phyloP scores from a whole-genome alignment of 306 rosid species.

The Trifolium subterraneum region DNA sequence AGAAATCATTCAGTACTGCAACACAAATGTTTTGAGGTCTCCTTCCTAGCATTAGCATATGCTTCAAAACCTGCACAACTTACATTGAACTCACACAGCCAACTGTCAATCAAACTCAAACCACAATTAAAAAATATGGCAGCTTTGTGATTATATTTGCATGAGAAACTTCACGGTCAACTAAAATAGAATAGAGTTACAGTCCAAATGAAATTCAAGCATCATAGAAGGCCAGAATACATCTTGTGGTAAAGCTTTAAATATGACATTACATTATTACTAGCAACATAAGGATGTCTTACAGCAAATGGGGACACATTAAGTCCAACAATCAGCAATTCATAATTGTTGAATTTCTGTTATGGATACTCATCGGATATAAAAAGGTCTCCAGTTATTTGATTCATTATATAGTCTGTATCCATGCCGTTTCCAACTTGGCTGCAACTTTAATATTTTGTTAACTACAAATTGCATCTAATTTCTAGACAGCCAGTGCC shows the following conservation, averaged over 20 bases:
- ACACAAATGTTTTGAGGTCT: too few relatives aligned
- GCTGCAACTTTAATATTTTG: slow-evolving; percentile 51
- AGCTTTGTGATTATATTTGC: too few relatives aligned
- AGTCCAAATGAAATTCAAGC: neutral
- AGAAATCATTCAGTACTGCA: too few relatives aligned
- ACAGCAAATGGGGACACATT: slow-evolving; percentile 56
- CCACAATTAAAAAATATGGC: too few relatives aligned
- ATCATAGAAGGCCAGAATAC: neutral
- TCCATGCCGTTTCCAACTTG: slow-evolving; percentile 93
- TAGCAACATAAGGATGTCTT: slow-evolving; percentile 67
- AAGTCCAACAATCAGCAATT: slow-evolving; percentile 65
- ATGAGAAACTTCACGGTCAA: neutral
- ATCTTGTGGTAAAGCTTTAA: neutral
- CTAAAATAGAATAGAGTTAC: too few relatives aligned
- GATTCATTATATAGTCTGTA: slow-evolving; percentile 60
- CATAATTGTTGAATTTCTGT: slow-evolving; percentile 59
- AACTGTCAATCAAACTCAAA: too few relatives aligned
- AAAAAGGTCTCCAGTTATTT: slow-evolving; percentile 44
- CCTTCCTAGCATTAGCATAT: too few relatives aligned
- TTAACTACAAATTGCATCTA: too few relatives aligned
- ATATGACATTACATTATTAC: slow-evolving; percentile 61
- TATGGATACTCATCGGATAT: slow-evolving; percentile 45
- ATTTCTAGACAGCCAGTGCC: too few relatives aligned
- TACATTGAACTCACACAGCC: too few relatives aligned
- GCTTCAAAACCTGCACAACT: too few relatives aligned